A percentile compares a stretch with the other conserved stretches of the same genome.
Evolutionary conservation across 495 filamentous ascomycete genomes (phyloP).

Genomic region (Jackrogersella minutella): DNA sequence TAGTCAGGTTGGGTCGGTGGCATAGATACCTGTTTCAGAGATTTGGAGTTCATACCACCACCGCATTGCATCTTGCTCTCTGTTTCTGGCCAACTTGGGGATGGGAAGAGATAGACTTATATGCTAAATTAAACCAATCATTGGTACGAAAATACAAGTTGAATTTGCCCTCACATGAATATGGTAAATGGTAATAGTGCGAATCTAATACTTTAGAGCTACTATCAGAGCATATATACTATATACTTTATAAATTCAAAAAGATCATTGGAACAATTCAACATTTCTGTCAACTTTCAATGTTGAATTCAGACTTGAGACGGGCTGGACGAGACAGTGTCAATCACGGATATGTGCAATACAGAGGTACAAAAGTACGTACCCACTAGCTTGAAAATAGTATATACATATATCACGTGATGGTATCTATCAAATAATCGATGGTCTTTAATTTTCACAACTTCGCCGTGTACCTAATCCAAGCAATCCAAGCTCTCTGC

Average conservation of each 20-base stretch:
- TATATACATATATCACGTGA: constrained; percentile 16
- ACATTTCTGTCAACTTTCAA: too few relatives aligned
- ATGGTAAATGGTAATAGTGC: too few relatives aligned
- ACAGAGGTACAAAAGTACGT: constrained; percentile 1
- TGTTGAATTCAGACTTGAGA: too few relatives aligned
- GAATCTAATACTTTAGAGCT: too few relatives aligned
- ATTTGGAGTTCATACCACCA: constrained; percentile 21
- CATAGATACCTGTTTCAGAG: constrained; percentile 29
- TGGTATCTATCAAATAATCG: neutral
- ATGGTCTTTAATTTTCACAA: constrained; percentile 31
- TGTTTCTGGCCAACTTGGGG: constrained; percentile 1
- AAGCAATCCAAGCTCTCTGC: constrained; percentile 26
- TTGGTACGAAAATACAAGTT: neutral
- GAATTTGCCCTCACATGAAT: too few relatives aligned
- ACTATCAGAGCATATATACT: too few relatives aligned
- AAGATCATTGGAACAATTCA: too few relatives aligned
- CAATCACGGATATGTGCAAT: neutral
- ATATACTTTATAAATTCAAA: too few relatives aligned
- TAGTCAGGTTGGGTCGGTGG: constrained; percentile 28
- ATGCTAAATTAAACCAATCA: neutral
- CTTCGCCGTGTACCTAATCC: constrained; percentile 1
- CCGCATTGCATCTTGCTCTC: neutral
- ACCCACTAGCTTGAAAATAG: neutral
- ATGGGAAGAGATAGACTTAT: constrained; percentile 2
- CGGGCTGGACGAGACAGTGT: too few relatives aligned